Evolutionary conservation across 768 basidiomycete genomes (phyloP).

Genomic region (Rubroboletus satanas): DNA sequence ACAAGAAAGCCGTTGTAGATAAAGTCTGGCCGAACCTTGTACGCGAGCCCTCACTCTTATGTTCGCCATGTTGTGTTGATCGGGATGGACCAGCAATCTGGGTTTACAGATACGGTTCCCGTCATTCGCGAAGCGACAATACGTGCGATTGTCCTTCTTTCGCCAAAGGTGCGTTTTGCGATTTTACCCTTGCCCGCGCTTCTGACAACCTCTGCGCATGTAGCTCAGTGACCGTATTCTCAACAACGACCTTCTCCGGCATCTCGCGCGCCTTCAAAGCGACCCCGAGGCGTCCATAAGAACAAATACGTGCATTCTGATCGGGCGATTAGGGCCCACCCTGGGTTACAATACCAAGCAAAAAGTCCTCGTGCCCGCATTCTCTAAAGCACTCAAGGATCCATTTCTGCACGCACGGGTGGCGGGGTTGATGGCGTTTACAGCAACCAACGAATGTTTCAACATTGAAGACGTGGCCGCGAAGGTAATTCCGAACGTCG

Average conservation of each 20-base stretch:
- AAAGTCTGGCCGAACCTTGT: conserved; percentile 94
- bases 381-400: conserved; percentile 85
- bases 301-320: conserved; percentile 95
- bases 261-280: conserved; percentile 88
- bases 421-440: conserved; percentile 92
- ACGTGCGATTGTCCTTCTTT: conserved; percentile 77
- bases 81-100: conserved; percentile 66
- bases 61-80: background rate
- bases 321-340: conserved; percentile 84
- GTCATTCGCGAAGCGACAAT: conserved; percentile 93
- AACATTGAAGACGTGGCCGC: conserved; percentile 83
- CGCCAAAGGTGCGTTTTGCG: conserved; percentile 62
- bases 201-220: background rate
- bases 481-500: conserved; percentile 85
- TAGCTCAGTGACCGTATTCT: conserved; percentile 88
- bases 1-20: conserved; percentile 78
- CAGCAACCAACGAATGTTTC: conserved; percentile 89
- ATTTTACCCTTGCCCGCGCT: background rate
- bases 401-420: conserved; percentile 89
- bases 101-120: conserved; percentile 92
- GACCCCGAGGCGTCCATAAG: conserved; percentile 94
- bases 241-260: conserved; percentile 93
- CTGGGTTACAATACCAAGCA: conserved; percentile 86
- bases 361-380: conserved; percentile 97
- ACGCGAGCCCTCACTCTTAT: background rate